Base-by-base conservation (phyloP, 176 grass and related monocot species). In the Bonia amplexicaulis region DNA sequence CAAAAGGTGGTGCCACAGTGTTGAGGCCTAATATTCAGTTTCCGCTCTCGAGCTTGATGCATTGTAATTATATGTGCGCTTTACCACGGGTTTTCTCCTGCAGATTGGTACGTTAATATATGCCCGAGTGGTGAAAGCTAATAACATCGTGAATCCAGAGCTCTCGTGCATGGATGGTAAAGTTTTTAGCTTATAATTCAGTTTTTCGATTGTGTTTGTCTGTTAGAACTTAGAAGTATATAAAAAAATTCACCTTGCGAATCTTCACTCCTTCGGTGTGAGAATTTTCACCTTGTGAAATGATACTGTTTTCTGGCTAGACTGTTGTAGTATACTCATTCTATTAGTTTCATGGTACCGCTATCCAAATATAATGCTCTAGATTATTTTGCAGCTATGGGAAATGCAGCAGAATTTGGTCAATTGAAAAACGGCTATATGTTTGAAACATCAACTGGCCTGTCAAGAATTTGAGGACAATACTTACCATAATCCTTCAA, bases 81-180 rank as follows among this genome's bases (percentile, higher is more conserved):
- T 89, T 61, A 81, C 59, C n/a, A 15, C 31, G 19, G 58, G 59
- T 80, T 47, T 77, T 82, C 69, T 89, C 57, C 44, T 96, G 77
- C 93, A 99, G 96, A 78, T 90, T 70, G 96, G 96, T 65, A 92
- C 93, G 1, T 45, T 99, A 82, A 90, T 99, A 71, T 99, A 99
- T 86, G 85, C 92, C 45, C 81, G 91, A 80, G 93, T 99, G 65
- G 91, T 99, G 69, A 99, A 96, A 85, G 90, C 96, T 84, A 96
- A 99, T 77, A 92, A 84, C 88, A 89, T 85, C 81, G 92, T 96
- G 91, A 96, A 96, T 82, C 93, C 96, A 79, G 96, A 99, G 80
- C 91, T 99, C 48, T 92, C 96, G 29, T 99, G 96, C 90, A 94
- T 92, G 86, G 93, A 96, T 89, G 96, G 96, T 99, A 96, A 87